Evolutionary conservation across 1,284 basidiomycete genomes (phyloP).

Genomic region (Trametes pubescens): DNA sequence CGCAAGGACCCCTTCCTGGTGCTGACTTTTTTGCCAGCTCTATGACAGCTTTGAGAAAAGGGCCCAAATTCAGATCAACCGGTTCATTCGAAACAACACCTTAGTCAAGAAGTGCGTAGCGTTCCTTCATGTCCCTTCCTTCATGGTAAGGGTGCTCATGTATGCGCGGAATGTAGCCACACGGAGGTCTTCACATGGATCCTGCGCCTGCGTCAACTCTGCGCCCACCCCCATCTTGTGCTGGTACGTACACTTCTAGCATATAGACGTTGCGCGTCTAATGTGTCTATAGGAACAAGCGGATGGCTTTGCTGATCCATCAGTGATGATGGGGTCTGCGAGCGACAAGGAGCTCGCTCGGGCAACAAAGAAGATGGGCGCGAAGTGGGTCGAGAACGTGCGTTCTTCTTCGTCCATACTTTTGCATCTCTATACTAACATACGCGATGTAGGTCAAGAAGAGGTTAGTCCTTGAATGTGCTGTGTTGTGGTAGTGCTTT

Average conservation of each 20-base stretch:
- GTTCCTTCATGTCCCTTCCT: neutral
- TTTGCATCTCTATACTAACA: neutral
- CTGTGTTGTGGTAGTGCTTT: too few relatives aligned
- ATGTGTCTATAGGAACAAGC: constrained; percentile 47
- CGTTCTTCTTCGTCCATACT: constrained; percentile 24
- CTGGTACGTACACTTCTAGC: constrained; percentile 49
- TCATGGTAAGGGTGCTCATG: constrained; percentile 1
- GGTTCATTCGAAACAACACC: constrained; percentile 63
- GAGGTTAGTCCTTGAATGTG: constrained; percentile 37
- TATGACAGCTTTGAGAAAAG: constrained; percentile 66
- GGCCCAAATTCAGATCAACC: constrained; percentile 62
- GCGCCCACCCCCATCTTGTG: constrained; percentile 71
- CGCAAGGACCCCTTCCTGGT: too few relatives aligned
- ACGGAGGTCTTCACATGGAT: constrained; percentile 51
- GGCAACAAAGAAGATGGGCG: constrained; percentile 64
- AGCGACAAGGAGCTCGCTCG: constrained; percentile 62
- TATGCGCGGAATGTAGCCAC: constrained; percentile 10
- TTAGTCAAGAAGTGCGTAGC: constrained; percentile 66
- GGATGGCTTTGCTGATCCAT: constrained; percentile 58
- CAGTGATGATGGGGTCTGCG: constrained; percentile 48
- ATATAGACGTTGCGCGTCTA: neutral
- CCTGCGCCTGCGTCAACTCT: constrained; percentile 71
- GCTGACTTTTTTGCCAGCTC: constrained; percentile 48
- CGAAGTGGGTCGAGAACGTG: constrained; percentile 59
- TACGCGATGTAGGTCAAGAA: constrained; percentile 47